These are phyloP conservation scores for Leccinum uliginosum DNA, from an alignment of 768 basidiomycete species.

Conservation along the genomic window DNA sequence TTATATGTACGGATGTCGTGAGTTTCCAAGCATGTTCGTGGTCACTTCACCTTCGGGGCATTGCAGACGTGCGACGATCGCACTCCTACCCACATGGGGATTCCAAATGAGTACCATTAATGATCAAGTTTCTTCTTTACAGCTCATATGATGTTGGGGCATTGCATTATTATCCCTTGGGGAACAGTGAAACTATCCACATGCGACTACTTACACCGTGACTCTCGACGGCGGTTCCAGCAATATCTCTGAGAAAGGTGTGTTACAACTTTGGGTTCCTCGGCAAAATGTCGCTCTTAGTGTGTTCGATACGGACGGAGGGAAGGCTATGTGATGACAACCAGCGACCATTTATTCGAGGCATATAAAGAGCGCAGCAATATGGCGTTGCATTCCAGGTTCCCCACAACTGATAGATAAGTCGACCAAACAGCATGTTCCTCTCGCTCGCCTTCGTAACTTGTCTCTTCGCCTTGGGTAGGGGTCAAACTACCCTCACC, in stretches of 20 bases:
- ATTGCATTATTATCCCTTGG: background rate
- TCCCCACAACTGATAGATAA: background rate
- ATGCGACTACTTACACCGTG: conserved; percentile 1
- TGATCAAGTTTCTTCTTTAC: background rate
- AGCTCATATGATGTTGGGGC: background rate
- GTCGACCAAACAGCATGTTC: conserved; percentile 7
- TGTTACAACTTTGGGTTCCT: background rate
- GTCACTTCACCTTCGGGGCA: background rate
- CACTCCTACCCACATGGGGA: background rate
- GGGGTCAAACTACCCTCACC: conserved; percentile 24
- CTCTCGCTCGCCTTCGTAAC: conserved; percentile 11
- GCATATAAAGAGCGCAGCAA: conserved; percentile 5
- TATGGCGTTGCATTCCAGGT: background rate
- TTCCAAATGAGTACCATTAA: background rate
- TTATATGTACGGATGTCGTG: conserved; percentile 3
- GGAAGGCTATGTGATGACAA: background rate
- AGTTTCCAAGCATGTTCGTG: background rate
- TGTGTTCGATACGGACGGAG: background rate
- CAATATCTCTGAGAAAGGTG: conserved; percentile 4
- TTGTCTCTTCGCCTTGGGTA: conserved; percentile 8
- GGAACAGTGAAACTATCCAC: background rate
- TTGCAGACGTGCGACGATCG: background rate
- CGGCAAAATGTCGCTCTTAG: background rate
- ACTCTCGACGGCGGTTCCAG: background rate
- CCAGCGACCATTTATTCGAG: background rate